These are phyloP conservation scores for Caryopteris hybrid DNA, from an alignment of 305 asterid genomes.

Conservation along the genomic window DNA sequence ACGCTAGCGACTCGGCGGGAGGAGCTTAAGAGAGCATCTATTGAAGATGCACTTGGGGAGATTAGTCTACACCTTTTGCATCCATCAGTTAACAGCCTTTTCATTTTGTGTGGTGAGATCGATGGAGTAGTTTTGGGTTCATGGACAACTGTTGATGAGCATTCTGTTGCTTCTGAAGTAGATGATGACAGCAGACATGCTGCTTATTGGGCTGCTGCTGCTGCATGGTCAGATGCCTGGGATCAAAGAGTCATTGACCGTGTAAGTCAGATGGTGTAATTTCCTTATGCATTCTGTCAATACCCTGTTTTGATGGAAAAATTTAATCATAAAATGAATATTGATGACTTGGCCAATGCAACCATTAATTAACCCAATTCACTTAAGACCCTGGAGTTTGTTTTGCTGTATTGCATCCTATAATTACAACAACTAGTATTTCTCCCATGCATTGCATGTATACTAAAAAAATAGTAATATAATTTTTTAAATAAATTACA, in stretches of 20 bases:
- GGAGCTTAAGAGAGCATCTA: slow-evolving; percentile 44
- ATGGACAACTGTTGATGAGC: slow-evolving; percentile 64
- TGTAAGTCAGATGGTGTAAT: slow-evolving; percentile 44
- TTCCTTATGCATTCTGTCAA: slow-evolving; percentile 11
- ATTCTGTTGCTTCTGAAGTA: slow-evolving; percentile 49
- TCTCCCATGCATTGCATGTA: too few relatives aligned
- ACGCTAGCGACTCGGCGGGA: slow-evolving; percentile 51
- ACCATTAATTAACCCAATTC: slow-evolving; percentile 1
- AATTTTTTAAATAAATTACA: too few relatives aligned
- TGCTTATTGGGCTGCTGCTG: slow-evolving; percentile 97
- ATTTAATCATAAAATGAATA: too few relatives aligned
- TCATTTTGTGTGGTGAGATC: slow-evolving; percentile 76
- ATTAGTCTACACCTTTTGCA: slow-evolving; percentile 51
- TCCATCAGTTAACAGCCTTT: slow-evolving; percentile 45
- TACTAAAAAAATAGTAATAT: too few relatives aligned
- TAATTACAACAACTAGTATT: too few relatives aligned
- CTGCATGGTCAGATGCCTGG: slow-evolving; percentile 95
- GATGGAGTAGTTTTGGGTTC: slow-evolving; percentile 95
- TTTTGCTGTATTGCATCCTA: not conserved
- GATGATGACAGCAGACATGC: slow-evolving; percentile 71
- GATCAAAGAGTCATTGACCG: slow-evolving; percentile 90
- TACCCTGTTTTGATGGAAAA: not conserved
- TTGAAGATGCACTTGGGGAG: slow-evolving; percentile 39
- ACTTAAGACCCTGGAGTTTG: not conserved
- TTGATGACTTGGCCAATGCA: slow-evolving; percentile 4